Evolutionary conservation across 352 stramenopile species (phyloP).

Genomic region (Pythium guiyangense): DNA sequence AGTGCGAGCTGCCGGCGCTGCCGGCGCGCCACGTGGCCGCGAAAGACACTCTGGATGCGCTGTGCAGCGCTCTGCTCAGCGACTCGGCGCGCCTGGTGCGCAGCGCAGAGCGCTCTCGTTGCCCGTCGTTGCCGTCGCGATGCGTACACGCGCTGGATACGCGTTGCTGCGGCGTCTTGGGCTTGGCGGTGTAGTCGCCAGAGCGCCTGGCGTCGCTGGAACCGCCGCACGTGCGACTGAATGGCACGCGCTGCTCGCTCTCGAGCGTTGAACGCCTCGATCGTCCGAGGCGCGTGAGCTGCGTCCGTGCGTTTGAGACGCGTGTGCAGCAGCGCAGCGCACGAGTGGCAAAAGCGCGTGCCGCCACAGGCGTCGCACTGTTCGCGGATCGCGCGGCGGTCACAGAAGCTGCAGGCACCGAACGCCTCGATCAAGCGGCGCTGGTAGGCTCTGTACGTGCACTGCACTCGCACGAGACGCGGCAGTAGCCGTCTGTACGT

Average conservation of each 20-base stretch:
- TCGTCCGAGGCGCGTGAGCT: slow-evolving; percentile 17
- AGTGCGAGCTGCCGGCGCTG: slow-evolving; percentile 6
- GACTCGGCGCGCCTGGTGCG: slow-evolving; percentile 17
- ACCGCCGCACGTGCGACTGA: slow-evolving; percentile 39
- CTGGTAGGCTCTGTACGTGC: slow-evolving; percentile 35
- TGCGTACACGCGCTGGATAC: slow-evolving; percentile 34
- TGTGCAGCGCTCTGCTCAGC: slow-evolving; percentile 16
- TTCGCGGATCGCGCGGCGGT: slow-evolving; percentile 25
- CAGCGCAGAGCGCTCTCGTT: slow-evolving; percentile 26
- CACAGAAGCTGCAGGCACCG: slow-evolving; percentile 39
- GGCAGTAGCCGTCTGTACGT: slow-evolving; percentile 28
- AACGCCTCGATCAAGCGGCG: slow-evolving; percentile 11
- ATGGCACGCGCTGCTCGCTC: slow-evolving; percentile 28
- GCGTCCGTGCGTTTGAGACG: slow-evolving; percentile 8
- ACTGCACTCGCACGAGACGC: slow-evolving; percentile 24
- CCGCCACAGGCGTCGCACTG: slow-evolving; percentile 34
- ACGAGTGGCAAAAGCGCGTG: slow-evolving; percentile 39
- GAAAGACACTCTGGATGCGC: slow-evolving; percentile 29
- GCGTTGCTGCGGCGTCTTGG: slow-evolving; percentile 20
- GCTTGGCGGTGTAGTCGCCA: slow-evolving; percentile 12
- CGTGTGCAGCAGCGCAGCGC: slow-evolving; percentile 29
- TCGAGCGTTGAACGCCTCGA: slow-evolving; percentile 22
- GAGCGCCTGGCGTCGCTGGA: slow-evolving; percentile 34
- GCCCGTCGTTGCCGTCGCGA: slow-evolving; percentile 28
- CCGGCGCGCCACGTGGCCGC: slow-evolving; percentile 22